Conservation (phyloP, 148 eudicot species). For the Amaranthus cruentus region DNA sequence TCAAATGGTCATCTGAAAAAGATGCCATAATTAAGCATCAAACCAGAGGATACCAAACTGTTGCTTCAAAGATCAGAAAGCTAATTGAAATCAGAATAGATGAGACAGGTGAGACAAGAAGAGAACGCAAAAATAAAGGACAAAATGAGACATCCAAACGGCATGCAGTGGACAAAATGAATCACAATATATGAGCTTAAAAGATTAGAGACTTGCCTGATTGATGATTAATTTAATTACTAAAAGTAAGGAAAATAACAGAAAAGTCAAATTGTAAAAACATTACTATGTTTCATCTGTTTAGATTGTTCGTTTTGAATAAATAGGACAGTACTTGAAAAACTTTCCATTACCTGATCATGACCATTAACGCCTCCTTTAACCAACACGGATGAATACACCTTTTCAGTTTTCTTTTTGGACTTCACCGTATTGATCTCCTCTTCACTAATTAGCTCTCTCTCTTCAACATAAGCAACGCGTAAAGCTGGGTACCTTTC, state of each 20-base stretch:
- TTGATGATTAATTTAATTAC: no score
- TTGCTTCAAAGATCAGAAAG: background rate
- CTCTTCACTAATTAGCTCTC: slow-evolving; percentile 40
- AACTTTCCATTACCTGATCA: slow-evolving; percentile 63
- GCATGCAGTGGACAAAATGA: background rate
- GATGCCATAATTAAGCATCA: background rate
- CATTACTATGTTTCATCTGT: no score
- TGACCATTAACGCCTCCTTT: slow-evolving; percentile 79
- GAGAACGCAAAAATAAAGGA: background rate
- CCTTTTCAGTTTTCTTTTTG: slow-evolving; percentile 20
- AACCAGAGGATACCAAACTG: background rate
- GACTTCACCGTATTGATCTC: background rate
- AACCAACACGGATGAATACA: slow-evolving; percentile 78
- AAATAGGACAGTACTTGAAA: no score
- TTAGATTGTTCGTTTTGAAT: no score
- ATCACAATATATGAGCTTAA: background rate
- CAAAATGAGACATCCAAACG: background rate
- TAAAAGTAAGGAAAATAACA: no score
- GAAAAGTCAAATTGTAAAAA: no score
- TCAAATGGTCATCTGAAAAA: no score
- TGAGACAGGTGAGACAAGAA: background rate
- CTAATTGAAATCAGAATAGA: background rate
- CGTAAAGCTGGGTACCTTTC: slow-evolving; percentile 82
- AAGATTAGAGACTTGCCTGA: no score
- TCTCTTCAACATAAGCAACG: slow-evolving; percentile 96